Percentiles rank a stretch among this genome's conserved stretches.
Evolutionary conservation across 164 flowering plant species (phyloP).

Genomic region (Echeveria elegans): DNA sequence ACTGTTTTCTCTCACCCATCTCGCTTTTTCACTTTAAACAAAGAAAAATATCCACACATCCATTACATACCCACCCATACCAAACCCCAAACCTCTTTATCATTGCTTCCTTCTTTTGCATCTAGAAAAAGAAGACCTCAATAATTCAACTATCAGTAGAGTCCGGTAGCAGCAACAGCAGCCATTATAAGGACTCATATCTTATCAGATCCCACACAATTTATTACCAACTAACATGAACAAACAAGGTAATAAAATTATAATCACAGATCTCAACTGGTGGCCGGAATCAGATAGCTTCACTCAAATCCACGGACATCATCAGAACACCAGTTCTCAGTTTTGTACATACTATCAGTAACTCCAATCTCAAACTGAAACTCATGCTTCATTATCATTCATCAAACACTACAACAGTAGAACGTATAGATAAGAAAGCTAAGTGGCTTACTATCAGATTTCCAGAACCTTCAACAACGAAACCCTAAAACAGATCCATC

Average conservation of each 20-base stretch:
- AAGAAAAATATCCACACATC: neutral
- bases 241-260: neutral
- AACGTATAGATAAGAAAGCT: neutral
- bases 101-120: neutral
- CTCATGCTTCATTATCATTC: neutral
- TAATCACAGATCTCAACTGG: neutral
- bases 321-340: neutral
- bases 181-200: neutral
- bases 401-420: neutral
- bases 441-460: neutral
- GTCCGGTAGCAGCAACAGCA: neutral
- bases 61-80: neutral
- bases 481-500: slow-evolving; percentile 84
- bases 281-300: neutral
- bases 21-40: neutral
- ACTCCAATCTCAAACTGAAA: neutral
- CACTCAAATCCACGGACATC: neutral
- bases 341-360: neutral
- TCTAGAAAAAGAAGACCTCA: neutral
- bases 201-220: neutral
- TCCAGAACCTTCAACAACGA: slow-evolving; percentile 33
- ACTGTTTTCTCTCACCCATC: neutral
- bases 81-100: neutral
- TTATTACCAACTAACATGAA: neutral
- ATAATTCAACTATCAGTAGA: neutral